phyloP scores from a whole-genome alignment of 768 basidiomycete genomes.

The Boletus rufocinnamomeus region DNA sequence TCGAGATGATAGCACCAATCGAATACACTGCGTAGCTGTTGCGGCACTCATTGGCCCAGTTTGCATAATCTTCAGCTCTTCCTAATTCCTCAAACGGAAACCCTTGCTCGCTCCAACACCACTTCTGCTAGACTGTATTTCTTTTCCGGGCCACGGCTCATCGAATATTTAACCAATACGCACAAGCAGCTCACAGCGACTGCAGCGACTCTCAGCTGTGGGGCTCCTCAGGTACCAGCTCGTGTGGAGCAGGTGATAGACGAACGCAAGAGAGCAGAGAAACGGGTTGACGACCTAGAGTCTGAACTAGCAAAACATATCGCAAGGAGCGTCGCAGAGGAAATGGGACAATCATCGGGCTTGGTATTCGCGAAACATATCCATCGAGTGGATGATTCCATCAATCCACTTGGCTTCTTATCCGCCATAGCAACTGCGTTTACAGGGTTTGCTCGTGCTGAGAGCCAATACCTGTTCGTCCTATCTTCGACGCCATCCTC shows the following conservation, averaged over 20 bases:
- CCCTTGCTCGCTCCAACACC: constrained; percentile 58
- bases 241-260: constrained; percentile 68
- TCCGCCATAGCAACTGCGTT: constrained; percentile 57
- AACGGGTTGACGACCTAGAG: constrained; percentile 70
- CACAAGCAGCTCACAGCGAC: constrained; percentile 58
- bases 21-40: constrained; percentile 51
- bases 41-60: constrained; percentile 81
- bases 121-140: constrained; percentile 79
- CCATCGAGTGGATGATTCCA: constrained; percentile 63
- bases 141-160: constrained; percentile 76
- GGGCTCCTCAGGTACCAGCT: constrained; percentile 63
- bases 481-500: constrained; percentile 64
- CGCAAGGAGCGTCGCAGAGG: constrained; percentile 42
- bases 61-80: constrained; percentile 74
- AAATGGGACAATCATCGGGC: constrained; percentile 34
- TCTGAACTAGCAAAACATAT: constrained; percentile 56
- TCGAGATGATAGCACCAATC: constrained; percentile 10
- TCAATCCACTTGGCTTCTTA: constrained; percentile 60
- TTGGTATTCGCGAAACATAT: constrained; percentile 47
- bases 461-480: constrained; percentile 47
- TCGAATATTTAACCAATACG: constrained; percentile 57
- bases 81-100: constrained; percentile 67
- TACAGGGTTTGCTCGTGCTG: constrained; percentile 22
- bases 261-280: constrained; percentile 65
- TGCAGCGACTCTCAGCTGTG: constrained; percentile 66